Conservation (phyloP, 2,329 filamentous ascomycete species). For the Amylocarpus encephaloides region DNA sequence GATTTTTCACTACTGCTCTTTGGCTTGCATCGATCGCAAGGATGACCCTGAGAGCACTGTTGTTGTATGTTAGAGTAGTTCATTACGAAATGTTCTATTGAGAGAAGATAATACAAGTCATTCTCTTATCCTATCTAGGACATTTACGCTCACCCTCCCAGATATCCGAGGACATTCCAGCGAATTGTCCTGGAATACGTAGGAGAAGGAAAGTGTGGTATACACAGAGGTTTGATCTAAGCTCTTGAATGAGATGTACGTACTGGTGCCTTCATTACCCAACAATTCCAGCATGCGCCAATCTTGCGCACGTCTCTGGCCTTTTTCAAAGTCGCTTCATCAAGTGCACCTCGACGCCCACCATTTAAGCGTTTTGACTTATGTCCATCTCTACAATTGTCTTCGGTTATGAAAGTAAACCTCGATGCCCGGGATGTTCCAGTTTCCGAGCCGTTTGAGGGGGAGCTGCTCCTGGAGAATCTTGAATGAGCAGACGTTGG, state of each 20-base stretch:
- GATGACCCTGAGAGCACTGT: slow-evolving; percentile 17
- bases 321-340: slow-evolving; percentile 12
- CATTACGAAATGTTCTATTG: too few species aligned
- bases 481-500: neutral
- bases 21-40: slow-evolving; percentile 15
- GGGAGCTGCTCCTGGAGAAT: neutral
- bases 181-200: neutral
- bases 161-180: neutral
- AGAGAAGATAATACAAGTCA: neutral
- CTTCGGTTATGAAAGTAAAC: slow-evolving; percentile 14
- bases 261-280: slow-evolving; percentile 21
- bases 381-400: neutral
- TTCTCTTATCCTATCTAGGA: neutral
- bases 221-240: too few species aligned
- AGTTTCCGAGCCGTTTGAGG: neutral
- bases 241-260: slow-evolving; percentile 4
- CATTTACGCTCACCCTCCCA: neutral
- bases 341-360: slow-evolving; percentile 15
- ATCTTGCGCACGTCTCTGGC: slow-evolving; percentile 18
- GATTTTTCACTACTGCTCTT: slow-evolving; percentile 1
- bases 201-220: neutral
- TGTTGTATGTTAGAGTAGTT: neutral
- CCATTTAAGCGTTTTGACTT: slow-evolving; percentile 3
- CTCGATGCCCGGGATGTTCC: neutral
- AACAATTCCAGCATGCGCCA: slow-evolving; percentile 24